Evolutionary conservation across 2,329 filamentous ascomycete species (phyloP), one percentile per base, ranked within the genome.

Genomic region (Clonostachys solani): DNA sequence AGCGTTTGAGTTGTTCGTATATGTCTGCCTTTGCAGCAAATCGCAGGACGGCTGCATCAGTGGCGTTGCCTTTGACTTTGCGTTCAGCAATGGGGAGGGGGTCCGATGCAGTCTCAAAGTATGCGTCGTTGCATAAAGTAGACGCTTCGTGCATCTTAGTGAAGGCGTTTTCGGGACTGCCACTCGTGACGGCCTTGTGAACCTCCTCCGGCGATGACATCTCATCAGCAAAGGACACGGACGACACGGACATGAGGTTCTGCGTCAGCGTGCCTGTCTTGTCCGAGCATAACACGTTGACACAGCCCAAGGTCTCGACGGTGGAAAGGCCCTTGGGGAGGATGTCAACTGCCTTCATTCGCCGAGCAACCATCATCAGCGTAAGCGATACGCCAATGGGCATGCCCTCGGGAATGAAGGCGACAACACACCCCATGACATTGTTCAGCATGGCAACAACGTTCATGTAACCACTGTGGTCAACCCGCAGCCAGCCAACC

Each of bases 381-480:
- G 68, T 72, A 33, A 70, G 49, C 0, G 67, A 62, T 2, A 69
- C 67, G 10, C 56, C 66, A 6, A 68, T 63, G 1, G 67, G 67
- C 58, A 71, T 64, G 35, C 67, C 67, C 48, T 71, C 67, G 0
- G 67, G 65, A 6, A 69, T 66, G 42, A 66, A 68, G 2, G 65
- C 66, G 4, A 69, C 65, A 16, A 71, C 53, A 16, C 13, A 15
- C 15, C 67, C 67, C 64, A 74, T 72, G 45, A 69, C 67, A n/a
- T 72, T 67, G 58, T 71, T 68, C 2, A 74, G 58, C 64, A 73
- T 72, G 0, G 61, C 62, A 17, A 69, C 68, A 7, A 72, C 67
- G 33, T 61, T 66, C 60, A 74, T 68, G 58, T 62, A 73, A 0
- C 35, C 52, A 4, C 45, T 47, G 43, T 73, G 68, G 5, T 70